Evolutionary conservation across 2,329 filamentous ascomycete species (phyloP).

Genomic region (Geosmithia putterillii): DNA sequence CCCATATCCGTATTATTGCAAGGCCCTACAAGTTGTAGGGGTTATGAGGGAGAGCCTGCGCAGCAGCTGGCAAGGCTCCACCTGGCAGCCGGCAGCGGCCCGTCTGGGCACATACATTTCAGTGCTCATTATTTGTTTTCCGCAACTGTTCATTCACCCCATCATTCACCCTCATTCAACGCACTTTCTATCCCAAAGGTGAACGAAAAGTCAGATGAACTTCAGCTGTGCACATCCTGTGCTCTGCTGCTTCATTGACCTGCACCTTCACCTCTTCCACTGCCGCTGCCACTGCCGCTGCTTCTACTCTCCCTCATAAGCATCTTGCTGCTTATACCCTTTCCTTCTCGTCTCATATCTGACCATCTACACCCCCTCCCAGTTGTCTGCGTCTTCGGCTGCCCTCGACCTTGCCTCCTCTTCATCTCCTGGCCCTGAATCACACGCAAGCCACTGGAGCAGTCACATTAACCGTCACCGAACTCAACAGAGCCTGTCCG

Average conservation of each 20-base stretch:
- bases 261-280: background rate
- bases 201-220: background rate
- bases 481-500: slow-evolving; percentile 46
- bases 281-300: background rate
- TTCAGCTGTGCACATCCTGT: background rate
- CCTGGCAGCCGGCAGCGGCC: background rate
- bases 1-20: too few species aligned
- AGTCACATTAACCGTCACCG: slow-evolving; percentile 54
- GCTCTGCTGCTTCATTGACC: background rate
- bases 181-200: background rate
- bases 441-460: slow-evolving; percentile 41
- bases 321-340: slow-evolving; percentile 1
- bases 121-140: too few species aligned
- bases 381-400: slow-evolving; percentile 72
- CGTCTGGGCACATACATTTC: too few species aligned
- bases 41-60: too few species aligned
- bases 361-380: slow-evolving; percentile 19
- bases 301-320: background rate
- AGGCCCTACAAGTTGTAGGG: too few species aligned
- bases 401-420: slow-evolving; percentile 69
- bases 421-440: slow-evolving; percentile 51
- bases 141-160: too few species aligned
- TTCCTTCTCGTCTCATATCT: slow-evolving; percentile 10
- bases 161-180: too few species aligned
- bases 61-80: background rate